Evolutionary conservation across 257 asterid genomes (phyloP), one percentile per base, ranked within the genome.

Genomic region (Asclepias syriaca): DNA sequence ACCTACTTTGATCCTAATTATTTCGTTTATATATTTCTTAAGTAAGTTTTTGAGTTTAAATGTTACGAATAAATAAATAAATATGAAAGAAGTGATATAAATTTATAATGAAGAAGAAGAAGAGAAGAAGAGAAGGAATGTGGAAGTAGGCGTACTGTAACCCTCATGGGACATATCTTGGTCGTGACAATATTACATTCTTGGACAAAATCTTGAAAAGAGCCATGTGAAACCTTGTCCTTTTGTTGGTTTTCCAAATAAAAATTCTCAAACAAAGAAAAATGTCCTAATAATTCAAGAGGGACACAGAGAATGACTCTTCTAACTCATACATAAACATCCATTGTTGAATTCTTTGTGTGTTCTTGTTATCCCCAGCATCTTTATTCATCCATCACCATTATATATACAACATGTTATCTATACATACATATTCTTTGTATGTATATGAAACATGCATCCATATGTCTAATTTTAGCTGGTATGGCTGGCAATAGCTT

Each of bases 261-360:
- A 29, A 29, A 40, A 3, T 15, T 34, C 16, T 34, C 60, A 18
- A 7, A 34, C 13, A 40, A 43, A 72, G 18, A 54, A 72, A 10
- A n/a, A 43, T 43, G 48, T 43, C 14, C 27, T 48, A 24, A 24
- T 24, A 24, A 49, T 7, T 43, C 21, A 53, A 5, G 16, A 57
- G 77, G 81, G 75, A 67, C 74, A 71, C 27, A 22, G 74, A 77
- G 74, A 77, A 77, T 77, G 77, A 77, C 81, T 40, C 68, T 19
- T 72, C 61, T 18, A 22, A 66, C 6, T n/a, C 21, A 39, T 63
- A 49, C 24, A 22, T 65, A 55, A 10, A 7, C 48, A 43, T 43
- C 48, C 11, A 43, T 7, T 43, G 48, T 43, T 43, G 11, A 8
- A 2, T 34, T 21, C 50, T 27, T 9, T 18, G 46, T 21, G 43